Percentiles rank a stretch among this genome's conserved stretches.
phyloP scores from a whole-genome alignment of 202 grass and related monocot species.

The Saccharum hybrid region DNA sequence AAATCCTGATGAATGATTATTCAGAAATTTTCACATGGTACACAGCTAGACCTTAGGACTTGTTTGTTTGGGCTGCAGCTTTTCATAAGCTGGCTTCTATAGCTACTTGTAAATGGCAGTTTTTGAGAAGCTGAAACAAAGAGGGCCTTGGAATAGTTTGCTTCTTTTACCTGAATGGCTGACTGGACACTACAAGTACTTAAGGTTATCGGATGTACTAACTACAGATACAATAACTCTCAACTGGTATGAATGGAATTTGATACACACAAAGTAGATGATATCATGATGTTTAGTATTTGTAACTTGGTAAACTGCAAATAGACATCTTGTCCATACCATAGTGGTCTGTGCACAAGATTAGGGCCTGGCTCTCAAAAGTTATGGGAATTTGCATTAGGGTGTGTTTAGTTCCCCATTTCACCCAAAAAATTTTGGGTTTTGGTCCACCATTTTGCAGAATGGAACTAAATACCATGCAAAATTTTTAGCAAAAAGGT shows the following conservation, averaged over 20 bases:
- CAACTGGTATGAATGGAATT: background rate
- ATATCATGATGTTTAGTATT: background rate
- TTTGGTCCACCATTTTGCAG: no score
- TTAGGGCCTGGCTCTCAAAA: background rate
- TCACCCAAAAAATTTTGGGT: no score
- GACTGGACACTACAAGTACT: constrained; percentile 18
- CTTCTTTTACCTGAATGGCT: constrained; percentile 31
- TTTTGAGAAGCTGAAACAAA: constrained; percentile 10
- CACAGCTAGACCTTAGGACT: background rate
- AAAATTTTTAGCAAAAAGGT: no score
- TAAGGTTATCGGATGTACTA: constrained; percentile 29
- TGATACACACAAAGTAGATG: background rate
- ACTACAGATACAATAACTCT: constrained; percentile 40
- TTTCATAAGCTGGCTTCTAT: constrained; percentile 7
- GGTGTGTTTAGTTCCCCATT: no score
- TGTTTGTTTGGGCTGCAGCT: constrained; percentile 10
- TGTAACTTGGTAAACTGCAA: constrained; percentile 11
- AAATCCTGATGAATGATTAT: background rate
- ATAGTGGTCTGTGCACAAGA: background rate
- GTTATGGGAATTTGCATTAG: background rate
- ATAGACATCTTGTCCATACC: background rate
- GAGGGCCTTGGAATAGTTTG: background rate
- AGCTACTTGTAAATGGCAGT: background rate
- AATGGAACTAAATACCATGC: no score
- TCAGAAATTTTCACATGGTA: background rate